Conservation (phyloP, 2,329 filamentous ascomycete species). For the Helminthosporium solani region DNA sequence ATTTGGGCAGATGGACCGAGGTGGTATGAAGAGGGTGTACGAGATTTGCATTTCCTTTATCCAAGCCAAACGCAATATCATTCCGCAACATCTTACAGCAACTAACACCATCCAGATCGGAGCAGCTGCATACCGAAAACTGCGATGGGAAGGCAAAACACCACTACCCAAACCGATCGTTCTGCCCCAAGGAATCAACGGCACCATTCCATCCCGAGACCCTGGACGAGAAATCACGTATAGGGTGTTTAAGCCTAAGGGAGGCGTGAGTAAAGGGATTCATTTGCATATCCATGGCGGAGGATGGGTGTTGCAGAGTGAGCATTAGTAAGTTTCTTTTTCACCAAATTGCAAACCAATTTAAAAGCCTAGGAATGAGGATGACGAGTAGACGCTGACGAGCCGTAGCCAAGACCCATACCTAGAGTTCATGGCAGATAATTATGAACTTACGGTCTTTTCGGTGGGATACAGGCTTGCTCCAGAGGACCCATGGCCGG, state of each 20-base stretch:
- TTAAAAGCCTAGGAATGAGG: background rate
- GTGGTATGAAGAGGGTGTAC: conserved; percentile 52
- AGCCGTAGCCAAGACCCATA: conserved; percentile 47
- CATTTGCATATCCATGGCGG: conserved; percentile 60
- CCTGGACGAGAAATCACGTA: conserved; percentile 53
- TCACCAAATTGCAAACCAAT: background rate
- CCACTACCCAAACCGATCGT: conserved; percentile 50
- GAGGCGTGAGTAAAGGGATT: conserved; percentile 48
- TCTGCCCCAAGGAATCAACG: conserved; percentile 50
- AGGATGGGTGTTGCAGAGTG: conserved; percentile 49
- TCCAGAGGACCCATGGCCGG: conserved; percentile 60
- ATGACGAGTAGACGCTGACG: conserved; percentile 3
- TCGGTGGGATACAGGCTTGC: conserved; percentile 62
- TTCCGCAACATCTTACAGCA: background rate
- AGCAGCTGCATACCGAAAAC: conserved; percentile 55
- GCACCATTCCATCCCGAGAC: conserved; percentile 55
- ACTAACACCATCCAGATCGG: conserved; percentile 46
- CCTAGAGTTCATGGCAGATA: conserved; percentile 54
- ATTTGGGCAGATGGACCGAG: conserved; percentile 47
- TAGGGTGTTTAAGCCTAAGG: conserved; percentile 53
- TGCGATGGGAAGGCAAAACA: conserved; percentile 56
- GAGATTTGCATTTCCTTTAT: background rate
- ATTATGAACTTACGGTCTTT: conserved; percentile 51
- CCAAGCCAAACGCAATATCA: background rate
- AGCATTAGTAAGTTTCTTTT: conserved; percentile 37